Evolutionary conservation across 2,329 filamentous ascomycete genomes (phyloP), one percentile per base, ranked within the genome.

Genomic region (Cladophialophora immunda): DNA sequence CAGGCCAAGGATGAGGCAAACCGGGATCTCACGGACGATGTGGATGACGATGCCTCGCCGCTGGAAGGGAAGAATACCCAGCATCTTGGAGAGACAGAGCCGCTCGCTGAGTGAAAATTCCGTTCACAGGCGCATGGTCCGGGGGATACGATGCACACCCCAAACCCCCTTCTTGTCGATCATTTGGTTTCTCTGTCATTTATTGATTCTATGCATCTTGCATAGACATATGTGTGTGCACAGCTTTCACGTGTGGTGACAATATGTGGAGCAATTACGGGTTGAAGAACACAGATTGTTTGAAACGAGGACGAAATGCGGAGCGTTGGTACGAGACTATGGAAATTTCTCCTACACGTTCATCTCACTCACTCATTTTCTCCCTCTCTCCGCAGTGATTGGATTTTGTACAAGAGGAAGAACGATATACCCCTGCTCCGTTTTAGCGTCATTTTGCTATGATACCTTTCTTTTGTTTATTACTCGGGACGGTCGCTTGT

Each of bases 1-100:
- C 71, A 73, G 77, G 9, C 80, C 80, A 32, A 78, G 74, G 32
- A 84, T 41, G 82, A 82, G n/a, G 36, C 50, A 8, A 58, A 55
- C 71, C 89, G 89, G 68, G 87, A 89, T 71, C 82, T 83, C 68
- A 87, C 89, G 72, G 87, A 87, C 0, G 85, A 87, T 45, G 63
- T 72, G 32, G 70, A 72, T 52, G 70, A 72, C 4, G 70, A 72
- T 55, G 70, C 70, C 11, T 70, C 69, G 13, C 65, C 69, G 4
- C 56, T 72, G 4, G 64, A 70, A 22, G 66, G 60, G 17, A 38
- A 50, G 27, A 45, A 64, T 54, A 38, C 54, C 6, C 17, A 34
- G 34, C 41, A 36, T 25, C 55, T 67, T 9, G 65, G 53, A 32
- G 60, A 64, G 25, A 34, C 36, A 15, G 55, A 67, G 19, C 41